Base-by-base conservation (phyloP, 2,329 filamentous ascomycete species). In the Calcarisporium arbuscula region DNA sequence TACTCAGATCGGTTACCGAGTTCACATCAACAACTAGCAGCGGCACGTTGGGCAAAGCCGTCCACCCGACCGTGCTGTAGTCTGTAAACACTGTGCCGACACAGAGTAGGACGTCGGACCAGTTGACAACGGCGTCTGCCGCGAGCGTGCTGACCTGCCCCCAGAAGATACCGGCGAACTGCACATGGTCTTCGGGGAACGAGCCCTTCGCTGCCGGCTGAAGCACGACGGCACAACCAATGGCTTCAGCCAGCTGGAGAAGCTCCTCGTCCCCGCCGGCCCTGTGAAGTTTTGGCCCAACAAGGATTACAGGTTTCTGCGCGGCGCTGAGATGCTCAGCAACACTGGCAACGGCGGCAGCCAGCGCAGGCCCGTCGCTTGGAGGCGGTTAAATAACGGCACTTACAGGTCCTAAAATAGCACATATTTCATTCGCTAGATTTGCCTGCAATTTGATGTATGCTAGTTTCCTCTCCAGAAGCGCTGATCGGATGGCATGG, bases 31-130 rank as follows among this genome's bases (percentile, higher is more conserved):
- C 33, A 16, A 32, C 25, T 23, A 39, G 14, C 19, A 35, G 32
- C 23, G 28, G 20, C 5, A 36, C 29, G 19, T 19, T 39, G 27
- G 37, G 28, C 15, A 36, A 19, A 12, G 38, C 38, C n/a, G 38
- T 40, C 38, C 38, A 40, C 6, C 38, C 38, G 22, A 40, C 38
- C 1, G 38, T 40, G 29, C 38, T 40, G 30, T 40, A 40, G 28
- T 40, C 38, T 19, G 38, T 40, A 17, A 40, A 40, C 6, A 17
- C 30, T 6, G 35, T 37, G 9, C 35, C 35, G 12, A 33, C 19
- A 21, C 35, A 37, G 30, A 37, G 15, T 6, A 37, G 28, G 19
- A 27, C 15, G 14, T 37, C 35, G 12, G 35, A 28, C 35, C 35
- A 37, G 23, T 38, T 34, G 2, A 34, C 35, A 19, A 34, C 28